These are phyloP conservation scores for Naumovozyma baii DNA, from an alignment of 805 yeast genomes.

Conservation along the genomic window DNA sequence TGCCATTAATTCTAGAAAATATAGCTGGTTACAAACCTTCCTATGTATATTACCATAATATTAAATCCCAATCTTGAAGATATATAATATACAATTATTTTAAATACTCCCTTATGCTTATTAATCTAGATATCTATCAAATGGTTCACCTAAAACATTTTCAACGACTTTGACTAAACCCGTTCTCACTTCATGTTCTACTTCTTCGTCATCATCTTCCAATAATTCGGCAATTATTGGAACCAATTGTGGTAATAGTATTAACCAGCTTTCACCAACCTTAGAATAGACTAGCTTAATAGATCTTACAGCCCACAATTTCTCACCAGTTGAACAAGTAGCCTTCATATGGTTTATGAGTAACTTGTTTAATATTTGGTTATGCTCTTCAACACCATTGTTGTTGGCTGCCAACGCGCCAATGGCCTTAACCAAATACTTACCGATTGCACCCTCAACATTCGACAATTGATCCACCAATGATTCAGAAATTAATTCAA, in stretches of 20 bases:
- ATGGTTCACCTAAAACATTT: slow-evolving; percentile 86
- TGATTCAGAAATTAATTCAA: slow-evolving; percentile 55
- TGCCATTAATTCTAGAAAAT: too few relatives aligned
- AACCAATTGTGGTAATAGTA: slow-evolving; percentile 83
- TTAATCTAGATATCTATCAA: slow-evolving; percentile 64
- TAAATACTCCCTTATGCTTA: neutral
- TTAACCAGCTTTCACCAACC: slow-evolving; percentile 91
- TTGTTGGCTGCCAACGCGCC: slow-evolving; percentile 66
- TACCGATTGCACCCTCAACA: slow-evolving; percentile 68
- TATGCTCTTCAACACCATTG: slow-evolving; percentile 59
- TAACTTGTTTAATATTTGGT: slow-evolving; percentile 59
- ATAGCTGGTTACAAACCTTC: neutral
- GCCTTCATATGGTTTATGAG: slow-evolving; percentile 62
- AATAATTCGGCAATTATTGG: slow-evolving; percentile 91
- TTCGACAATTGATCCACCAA: slow-evolving; percentile 56
- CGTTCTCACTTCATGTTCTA: slow-evolving; percentile 81
- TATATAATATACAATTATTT: neutral
- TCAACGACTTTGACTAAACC: slow-evolving; percentile 89
- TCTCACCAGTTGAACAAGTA: slow-evolving; percentile 45
- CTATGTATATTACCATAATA: too few relatives aligned
- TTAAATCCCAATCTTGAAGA: too few relatives aligned
- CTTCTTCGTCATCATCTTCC: slow-evolving; percentile 92
- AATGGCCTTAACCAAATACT: slow-evolving; percentile 69
- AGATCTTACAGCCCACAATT: slow-evolving; percentile 71
- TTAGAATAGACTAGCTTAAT: slow-evolving; percentile 77